Conservation (phyloP, 208 protist species). For the Leishmania martiniquensis region DNA sequence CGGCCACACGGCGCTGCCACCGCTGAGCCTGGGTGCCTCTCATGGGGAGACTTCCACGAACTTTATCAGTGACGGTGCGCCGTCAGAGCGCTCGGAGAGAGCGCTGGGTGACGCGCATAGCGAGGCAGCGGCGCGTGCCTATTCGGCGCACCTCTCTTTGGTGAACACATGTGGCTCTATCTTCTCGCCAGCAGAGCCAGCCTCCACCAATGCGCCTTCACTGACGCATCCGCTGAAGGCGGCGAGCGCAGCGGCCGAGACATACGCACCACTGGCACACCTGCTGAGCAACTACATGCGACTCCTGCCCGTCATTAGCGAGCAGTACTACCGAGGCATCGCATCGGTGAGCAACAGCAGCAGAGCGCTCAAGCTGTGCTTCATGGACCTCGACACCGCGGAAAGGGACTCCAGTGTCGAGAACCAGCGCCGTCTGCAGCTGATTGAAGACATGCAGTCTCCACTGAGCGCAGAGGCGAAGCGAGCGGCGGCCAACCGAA, state of each 20-base stretch:
- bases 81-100: not conserved
- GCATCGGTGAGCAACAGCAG: constrained; percentile 22
- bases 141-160: not conserved
- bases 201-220: not conserved
- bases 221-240: not conserved
- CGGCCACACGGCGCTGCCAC: not conserved
- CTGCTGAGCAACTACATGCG: constrained; percentile 55
- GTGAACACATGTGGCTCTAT: constrained; percentile 1
- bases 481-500: constrained; percentile 30
- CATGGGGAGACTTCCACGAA: not conserved
- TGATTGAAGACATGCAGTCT: constrained; percentile 44
- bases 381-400: constrained; percentile 67
- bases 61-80: not conserved
- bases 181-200: not conserved
- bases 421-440: constrained; percentile 63
- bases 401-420: constrained; percentile 49
- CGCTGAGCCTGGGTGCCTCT: not conserved
- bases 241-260: not conserved
- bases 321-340: constrained; percentile 70
- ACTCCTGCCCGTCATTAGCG: constrained; percentile 62
- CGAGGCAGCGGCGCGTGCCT: not conserved
- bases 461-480: constrained; percentile 47
- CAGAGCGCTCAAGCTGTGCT: constrained; percentile 40
- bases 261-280: constrained; percentile 22
- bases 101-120: not conserved